Evolutionary conservation across 2,329 filamentous ascomycete species (phyloP).

Genomic region (Aspergillus oerlinghausenensis): DNA sequence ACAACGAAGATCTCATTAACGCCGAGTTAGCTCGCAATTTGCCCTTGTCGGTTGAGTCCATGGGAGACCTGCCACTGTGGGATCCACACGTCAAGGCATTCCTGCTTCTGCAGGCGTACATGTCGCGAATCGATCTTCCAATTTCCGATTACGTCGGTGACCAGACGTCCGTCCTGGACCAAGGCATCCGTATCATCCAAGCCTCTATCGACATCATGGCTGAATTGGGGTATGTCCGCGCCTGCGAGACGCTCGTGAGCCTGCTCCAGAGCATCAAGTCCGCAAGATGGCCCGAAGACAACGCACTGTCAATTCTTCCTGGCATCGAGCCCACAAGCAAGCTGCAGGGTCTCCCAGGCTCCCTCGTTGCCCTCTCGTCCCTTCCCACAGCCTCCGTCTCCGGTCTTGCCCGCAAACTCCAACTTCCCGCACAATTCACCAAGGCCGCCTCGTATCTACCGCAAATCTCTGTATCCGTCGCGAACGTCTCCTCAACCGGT

Average conservation of each 20-base stretch:
- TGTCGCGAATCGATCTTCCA: constrained; percentile 85
- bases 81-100: constrained; percentile 98
- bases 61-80: constrained; percentile 80
- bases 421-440: constrained; percentile 37
- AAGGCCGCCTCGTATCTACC: constrained; percentile 66
- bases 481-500: constrained; percentile 57
- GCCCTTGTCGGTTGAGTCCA: constrained; percentile 59
- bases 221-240: constrained; percentile 77
- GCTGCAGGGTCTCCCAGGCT: constrained; percentile 22
- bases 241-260: constrained; percentile 73
- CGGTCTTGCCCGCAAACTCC: constrained; percentile 25
- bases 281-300: constrained; percentile 83
- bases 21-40: constrained; percentile 79
- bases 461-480: constrained; percentile 59
- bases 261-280: constrained; percentile 90
- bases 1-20: constrained; percentile 98
- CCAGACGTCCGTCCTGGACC: constrained; percentile 81
- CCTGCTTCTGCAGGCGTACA: constrained; percentile 87
- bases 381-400: constrained; percentile 23
- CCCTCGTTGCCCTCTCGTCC: constrained; percentile 28
- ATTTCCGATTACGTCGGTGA: constrained; percentile 98
- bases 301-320: constrained; percentile 73
- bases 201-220: constrained; percentile 90
- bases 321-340: constrained; percentile 48
- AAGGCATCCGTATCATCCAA: constrained; percentile 94